Conservation (phyloP, 495 filamentous ascomycete species). For the Aspergillus nanangensis region DNA sequence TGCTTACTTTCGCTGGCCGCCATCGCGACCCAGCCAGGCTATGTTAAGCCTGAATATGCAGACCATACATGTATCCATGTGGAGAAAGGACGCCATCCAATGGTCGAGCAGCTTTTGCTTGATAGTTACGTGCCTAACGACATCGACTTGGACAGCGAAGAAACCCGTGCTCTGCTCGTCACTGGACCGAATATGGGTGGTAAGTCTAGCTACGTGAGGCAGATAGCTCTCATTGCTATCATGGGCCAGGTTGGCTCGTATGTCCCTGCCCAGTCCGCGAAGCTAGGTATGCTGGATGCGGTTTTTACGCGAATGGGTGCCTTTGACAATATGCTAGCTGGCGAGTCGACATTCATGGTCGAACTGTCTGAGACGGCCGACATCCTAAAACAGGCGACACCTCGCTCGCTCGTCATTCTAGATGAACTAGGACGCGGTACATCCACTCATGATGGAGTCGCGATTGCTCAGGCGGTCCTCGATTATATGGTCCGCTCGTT, state of each 20-base stretch:
- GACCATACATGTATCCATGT: conserved; percentile 67
- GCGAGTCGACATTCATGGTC: conserved; percentile 97
- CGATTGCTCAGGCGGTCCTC: conserved; percentile 90
- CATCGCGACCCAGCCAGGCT: conserved; percentile 82
- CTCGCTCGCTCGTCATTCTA: conserved; percentile 79
- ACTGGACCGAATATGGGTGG: conserved; percentile 99
- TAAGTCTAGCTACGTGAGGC: conserved; percentile 91
- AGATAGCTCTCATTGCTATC: conserved; percentile 84
- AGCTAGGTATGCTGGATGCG: conserved; percentile 79
- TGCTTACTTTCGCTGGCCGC: conserved; percentile 82
- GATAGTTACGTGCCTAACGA: conserved; percentile 91
- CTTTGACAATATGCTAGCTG: conserved; percentile 91
- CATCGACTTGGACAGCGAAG: conserved; percentile 58
- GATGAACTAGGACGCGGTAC: conserved; percentile 94
- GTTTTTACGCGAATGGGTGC: conserved; percentile 98
- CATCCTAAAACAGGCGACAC: conserved; percentile 83
- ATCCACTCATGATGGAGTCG: conserved; percentile 90
- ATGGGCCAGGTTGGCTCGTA: conserved; percentile 95
- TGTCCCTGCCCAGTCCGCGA: conserved; percentile 73
- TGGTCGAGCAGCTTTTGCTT: conserved; percentile 88
- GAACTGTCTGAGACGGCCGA: conserved; percentile 88
- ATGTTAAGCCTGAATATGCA: conserved; percentile 79
- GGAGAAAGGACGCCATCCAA: conserved; percentile 80
- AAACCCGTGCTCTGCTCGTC: conserved; percentile 74
- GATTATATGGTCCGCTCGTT: conserved; percentile 74